phyloP scores from a whole-genome alignment of 2,329 filamentous ascomycete genomes.

The Aspergillus hortae region DNA sequence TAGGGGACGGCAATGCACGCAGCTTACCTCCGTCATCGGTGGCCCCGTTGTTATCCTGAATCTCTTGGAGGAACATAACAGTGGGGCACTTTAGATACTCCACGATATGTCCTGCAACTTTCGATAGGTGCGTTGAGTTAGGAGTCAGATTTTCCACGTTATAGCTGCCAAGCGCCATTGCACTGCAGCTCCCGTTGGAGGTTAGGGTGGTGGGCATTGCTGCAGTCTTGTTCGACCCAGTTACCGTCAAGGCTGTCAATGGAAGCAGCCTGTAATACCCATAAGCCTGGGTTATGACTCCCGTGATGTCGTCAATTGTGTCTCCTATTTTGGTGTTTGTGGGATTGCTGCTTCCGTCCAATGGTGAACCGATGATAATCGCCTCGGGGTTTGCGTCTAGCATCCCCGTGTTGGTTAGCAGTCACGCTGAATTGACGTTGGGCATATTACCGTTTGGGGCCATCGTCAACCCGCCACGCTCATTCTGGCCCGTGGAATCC shows the following conservation, averaged over 20 bases:
- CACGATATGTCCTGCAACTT: slow-evolving; percentile 63
- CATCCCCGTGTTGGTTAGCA: neutral
- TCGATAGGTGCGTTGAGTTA: slow-evolving; percentile 52
- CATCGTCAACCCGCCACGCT: slow-evolving; percentile 62
- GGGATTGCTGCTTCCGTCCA: slow-evolving; percentile 63
- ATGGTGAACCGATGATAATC: slow-evolving; percentile 61
- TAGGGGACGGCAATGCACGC: neutral
- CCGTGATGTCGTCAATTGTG: slow-evolving; percentile 61
- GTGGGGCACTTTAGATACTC: slow-evolving; percentile 61
- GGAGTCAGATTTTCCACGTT: slow-evolving; percentile 68
- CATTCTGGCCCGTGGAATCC: slow-evolving; percentile 60
- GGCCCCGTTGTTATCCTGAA: slow-evolving; percentile 64
- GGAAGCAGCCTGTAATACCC: slow-evolving; percentile 69
- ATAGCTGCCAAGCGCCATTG: slow-evolving; percentile 63
- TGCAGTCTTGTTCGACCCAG: slow-evolving; percentile 42
- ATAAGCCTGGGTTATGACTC: slow-evolving; percentile 63
- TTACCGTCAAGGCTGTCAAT: slow-evolving; percentile 53
- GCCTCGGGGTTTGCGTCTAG: slow-evolving; percentile 66
- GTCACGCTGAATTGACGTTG: neutral
- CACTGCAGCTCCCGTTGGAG: slow-evolving; percentile 51
- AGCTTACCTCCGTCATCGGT: slow-evolving; percentile 54
- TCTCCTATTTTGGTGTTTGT: slow-evolving; percentile 62
- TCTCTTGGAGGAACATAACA: slow-evolving; percentile 66
- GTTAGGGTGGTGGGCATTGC: slow-evolving; percentile 53
- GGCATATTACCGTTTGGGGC: slow-evolving; percentile 46